Percentiles rank a stretch among this genome's conserved stretches.
Conservation (phyloP, 257 asterid species). For the Solanum neorickii region DNA sequence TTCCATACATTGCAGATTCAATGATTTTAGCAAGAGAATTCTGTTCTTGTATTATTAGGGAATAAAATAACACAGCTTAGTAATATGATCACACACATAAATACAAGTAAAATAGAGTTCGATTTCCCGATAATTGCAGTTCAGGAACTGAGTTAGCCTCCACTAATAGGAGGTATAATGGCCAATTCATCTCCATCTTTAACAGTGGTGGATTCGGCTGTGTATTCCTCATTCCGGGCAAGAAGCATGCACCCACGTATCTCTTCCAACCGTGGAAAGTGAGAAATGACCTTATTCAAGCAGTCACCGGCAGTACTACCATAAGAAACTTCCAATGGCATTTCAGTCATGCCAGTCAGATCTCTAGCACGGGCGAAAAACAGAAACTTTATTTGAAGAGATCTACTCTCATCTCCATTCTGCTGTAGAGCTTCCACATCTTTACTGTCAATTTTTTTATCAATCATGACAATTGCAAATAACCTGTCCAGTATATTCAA, state of each 20-base stretch:
- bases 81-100: not conserved
- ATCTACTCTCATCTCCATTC: constrained; percentile 10
- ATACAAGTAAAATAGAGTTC: not conserved
- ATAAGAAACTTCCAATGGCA: constrained; percentile 44
- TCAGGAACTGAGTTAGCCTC: constrained; percentile 35
- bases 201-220: constrained; percentile 45
- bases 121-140: not conserved
- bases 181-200: constrained; percentile 81
- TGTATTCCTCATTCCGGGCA: constrained; percentile 75
- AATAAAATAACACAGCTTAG: not conserved
- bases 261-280: constrained; percentile 70
- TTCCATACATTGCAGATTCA: not conserved
- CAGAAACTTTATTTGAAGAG: constrained; percentile 51
- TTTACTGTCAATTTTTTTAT: not conserved
- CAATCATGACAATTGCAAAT: constrained; percentile 8
- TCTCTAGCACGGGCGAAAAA: constrained; percentile 90
- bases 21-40: not conserved
- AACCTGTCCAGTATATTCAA: not conserved
- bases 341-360: constrained; percentile 56
- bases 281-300: constrained; percentile 45
- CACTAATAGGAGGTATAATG: constrained; percentile 93
- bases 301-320: constrained; percentile 67
- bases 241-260: constrained; percentile 77
- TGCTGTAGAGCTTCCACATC: constrained; percentile 12
- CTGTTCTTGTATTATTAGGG: not conserved